Evolutionary conservation across 139 green algal species (phyloP).

Genomic region (Coelastrella sp.): DNA sequence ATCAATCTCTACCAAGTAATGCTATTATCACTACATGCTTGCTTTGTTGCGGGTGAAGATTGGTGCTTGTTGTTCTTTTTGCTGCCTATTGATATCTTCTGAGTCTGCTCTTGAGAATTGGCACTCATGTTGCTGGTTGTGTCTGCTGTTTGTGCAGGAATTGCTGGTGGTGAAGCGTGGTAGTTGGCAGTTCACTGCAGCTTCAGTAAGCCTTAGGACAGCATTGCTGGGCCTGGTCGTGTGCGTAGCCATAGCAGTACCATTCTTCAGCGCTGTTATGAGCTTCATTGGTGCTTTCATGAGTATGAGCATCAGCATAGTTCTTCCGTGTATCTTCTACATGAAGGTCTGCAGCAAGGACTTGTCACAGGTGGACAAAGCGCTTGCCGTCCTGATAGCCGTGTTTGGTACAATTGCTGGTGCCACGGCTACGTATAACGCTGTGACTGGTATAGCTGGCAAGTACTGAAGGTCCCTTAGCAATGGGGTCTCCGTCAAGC

Average conservation of each 20-base stretch:
- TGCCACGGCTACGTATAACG: slow-evolving; percentile 15
- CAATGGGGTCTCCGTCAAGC: too few species aligned
- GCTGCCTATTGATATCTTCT: background rate
- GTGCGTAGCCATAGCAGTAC: slow-evolving; percentile 44
- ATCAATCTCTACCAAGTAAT: too few species aligned
- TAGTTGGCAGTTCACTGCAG: slow-evolving; percentile 19
- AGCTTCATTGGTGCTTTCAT: slow-evolving; percentile 61
- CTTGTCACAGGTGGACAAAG: slow-evolving; percentile 7
- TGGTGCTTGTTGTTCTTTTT: background rate
- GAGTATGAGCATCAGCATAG: slow-evolving; percentile 52
- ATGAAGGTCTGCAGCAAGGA: slow-evolving; percentile 42
- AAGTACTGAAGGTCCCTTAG: slow-evolving; percentile 19
- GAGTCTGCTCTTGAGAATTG: background rate
- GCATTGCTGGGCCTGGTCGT: slow-evolving; percentile 27
- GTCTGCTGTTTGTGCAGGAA: slow-evolving; percentile 31
- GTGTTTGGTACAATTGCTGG: slow-evolving; percentile 40
- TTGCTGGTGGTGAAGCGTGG: background rate
- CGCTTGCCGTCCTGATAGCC: background rate
- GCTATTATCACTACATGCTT: too few species aligned
- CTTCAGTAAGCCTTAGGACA: slow-evolving; percentile 45
- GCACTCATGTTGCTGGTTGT: background rate
- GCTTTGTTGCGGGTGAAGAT: too few species aligned
- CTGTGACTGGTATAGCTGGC: slow-evolving; percentile 9
- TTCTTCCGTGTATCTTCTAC: slow-evolving; percentile 57
- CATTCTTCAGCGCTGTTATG: slow-evolving; percentile 60